Conservation (phyloP, 495 filamentous ascomycete genomes). For the Hypoxylon fuscum region DNA sequence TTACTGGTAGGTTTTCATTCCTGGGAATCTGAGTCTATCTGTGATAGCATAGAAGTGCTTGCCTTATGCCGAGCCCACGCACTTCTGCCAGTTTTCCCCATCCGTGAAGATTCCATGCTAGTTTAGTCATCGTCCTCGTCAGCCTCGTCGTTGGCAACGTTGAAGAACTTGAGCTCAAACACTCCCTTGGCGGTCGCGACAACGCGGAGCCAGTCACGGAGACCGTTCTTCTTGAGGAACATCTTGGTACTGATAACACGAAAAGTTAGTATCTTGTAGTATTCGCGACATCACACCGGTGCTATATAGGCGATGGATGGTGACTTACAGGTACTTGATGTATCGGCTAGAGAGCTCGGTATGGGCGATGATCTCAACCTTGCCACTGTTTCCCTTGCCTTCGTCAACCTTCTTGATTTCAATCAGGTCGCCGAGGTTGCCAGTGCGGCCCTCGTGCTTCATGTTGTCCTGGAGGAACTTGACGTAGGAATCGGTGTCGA, state of each 20-base stretch:
- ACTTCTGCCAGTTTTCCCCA: slow-evolving; percentile 22
- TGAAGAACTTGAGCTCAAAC: slow-evolving; percentile 99
- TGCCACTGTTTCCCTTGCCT: no score
- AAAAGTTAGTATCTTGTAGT: slow-evolving; percentile 16
- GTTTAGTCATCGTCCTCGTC: slow-evolving; percentile 97
- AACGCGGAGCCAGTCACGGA: slow-evolving; percentile 99
- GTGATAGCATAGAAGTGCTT: slow-evolving; percentile 25
- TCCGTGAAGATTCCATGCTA: slow-evolving; percentile 13
- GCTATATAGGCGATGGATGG: no score
- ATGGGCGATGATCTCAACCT: slow-evolving; percentile 97
- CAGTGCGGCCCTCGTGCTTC: slow-evolving; percentile 98
- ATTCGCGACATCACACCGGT: background rate
- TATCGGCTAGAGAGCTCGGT: slow-evolving; percentile 98
- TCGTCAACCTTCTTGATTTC: slow-evolving; percentile 89
- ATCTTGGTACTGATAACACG: slow-evolving; percentile 86
- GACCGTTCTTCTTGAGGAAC: slow-evolving; percentile 99
- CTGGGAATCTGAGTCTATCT: slow-evolving; percentile 35
- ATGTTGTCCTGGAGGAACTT: slow-evolving; percentile 99
- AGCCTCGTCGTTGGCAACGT: slow-evolving; percentile 95
- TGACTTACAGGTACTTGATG: slow-evolving; percentile 96
- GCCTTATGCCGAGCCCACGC: slow-evolving; percentile 33
- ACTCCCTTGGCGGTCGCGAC: slow-evolving; percentile 96
- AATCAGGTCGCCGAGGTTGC: slow-evolving; percentile 95
- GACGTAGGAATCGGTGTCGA: slow-evolving; percentile 98
- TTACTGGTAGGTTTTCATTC: slow-evolving; percentile 30